Evolutionary conservation across 192 early-diverging fungal genomes (phyloP).

Genomic region (Linnemannia schmuckeri): DNA sequence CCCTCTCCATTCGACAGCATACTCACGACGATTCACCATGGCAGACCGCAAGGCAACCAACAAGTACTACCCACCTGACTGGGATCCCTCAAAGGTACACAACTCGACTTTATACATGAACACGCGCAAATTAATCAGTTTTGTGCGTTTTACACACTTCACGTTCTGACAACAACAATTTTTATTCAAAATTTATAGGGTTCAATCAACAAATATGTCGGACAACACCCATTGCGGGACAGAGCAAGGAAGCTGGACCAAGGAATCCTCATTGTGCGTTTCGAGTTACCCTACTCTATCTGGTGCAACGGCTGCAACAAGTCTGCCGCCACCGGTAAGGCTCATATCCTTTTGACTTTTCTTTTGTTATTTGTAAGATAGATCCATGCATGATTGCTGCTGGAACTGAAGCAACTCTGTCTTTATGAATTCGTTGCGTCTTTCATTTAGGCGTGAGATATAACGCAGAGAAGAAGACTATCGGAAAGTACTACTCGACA

Average conservation of each 20-base stretch:
- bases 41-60: constrained; percentile 70
- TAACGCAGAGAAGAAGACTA: constrained; percentile 96
- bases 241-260: constrained; percentile 90
- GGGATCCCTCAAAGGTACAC: constrained; percentile 87
- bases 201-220: constrained; percentile 87
- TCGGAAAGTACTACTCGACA: constrained; percentile 89
- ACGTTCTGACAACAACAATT: not conserved
- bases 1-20: not conserved
- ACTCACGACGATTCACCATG: constrained; percentile 8
- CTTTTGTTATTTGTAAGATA: not conserved
- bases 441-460: constrained; percentile 80
- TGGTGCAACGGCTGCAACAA: constrained; percentile 91
- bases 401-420: not conserved
- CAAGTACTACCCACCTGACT: constrained; percentile 92
- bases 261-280: constrained; percentile 90
- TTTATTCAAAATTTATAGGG: constrained; percentile 60
- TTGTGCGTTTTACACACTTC: not conserved
- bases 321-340: constrained; percentile 84
- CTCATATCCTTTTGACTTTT: not conserved
- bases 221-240: constrained; percentile 90
- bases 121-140: not conserved
- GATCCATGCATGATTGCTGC: too few species aligned
- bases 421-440: not conserved
- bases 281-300: constrained; percentile 92
- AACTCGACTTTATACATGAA: not conserved